Base-by-base conservation (phyloP, 139 green algal genomes). In the Parachlorella kessleri region DNA sequence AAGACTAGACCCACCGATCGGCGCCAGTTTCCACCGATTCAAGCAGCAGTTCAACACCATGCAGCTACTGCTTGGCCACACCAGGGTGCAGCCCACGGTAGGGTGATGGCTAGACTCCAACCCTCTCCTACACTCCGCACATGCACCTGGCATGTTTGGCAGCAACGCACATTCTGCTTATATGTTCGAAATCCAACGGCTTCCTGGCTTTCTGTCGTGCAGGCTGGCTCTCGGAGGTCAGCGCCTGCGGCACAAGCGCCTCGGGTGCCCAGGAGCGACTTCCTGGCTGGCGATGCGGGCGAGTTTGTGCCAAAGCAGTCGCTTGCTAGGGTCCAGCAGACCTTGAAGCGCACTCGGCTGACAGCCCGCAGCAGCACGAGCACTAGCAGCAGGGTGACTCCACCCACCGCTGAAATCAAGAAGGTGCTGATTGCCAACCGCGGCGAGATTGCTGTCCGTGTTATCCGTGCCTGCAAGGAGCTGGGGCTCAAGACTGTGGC, bases 391-490 rank as follows among this genome's bases (percentile, higher is more conserved):
- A 24, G 37, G 24, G 35, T 41, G 18, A 6, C 42, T 10, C 39
- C 38, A 0, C 36, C 40, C 2, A 5, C 42, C 26, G 54, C 55
- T 5, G 54, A 71, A 28, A 84, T 88, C 48, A 85, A 78, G 37
- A 88, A 97, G 84, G 93, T 98, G 0, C 88, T 98, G 39, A 91
- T 98, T 42, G 94, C 94, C 55, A 98, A 98, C 85, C 84, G 94
- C 35, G 94, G 94, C 24, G 94, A 98, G 84, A 98, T 98, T 84
- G 94, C 94, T 5, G 94, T 98, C 53, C 88, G 94, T 41, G 93
- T 98, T 21, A 98, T 98, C 79, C 88, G 94, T 40, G 94, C 94
- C 37, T 97, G 93, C 90, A 95, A 96, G 78, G 94, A 98, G 91
- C 75, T 98, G 40, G 94, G 94, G 36, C 83, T 98, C 28, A 76